Evolutionary conservation across 2,329 filamentous ascomycete genomes (phyloP).

Genomic region (Colletotrichum sansevieriae): DNA sequence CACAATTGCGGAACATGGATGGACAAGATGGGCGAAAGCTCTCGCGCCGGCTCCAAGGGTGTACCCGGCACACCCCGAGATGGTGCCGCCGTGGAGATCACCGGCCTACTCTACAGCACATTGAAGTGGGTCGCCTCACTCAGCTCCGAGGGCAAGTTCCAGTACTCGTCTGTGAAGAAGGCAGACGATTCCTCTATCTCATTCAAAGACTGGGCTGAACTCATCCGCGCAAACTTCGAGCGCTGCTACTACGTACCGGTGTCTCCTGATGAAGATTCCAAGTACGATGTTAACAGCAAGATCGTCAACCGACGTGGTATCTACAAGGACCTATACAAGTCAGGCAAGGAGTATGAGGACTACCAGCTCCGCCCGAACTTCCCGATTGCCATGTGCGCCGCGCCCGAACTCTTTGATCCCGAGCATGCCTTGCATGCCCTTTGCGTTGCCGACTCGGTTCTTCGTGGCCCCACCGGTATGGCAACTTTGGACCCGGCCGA

Average conservation of each 20-base stretch:
- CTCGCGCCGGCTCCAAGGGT: constrained; percentile 90
- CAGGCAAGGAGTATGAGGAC: constrained; percentile 96
- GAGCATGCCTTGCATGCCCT: constrained; percentile 84
- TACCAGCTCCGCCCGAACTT: constrained; percentile 97
- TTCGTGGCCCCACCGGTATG: constrained; percentile 93
- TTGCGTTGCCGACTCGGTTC: constrained; percentile 80
- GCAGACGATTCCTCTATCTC: constrained; percentile 72
- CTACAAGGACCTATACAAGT: constrained; percentile 97
- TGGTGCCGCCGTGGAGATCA: constrained; percentile 95
- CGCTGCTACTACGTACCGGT: constrained; percentile 89
- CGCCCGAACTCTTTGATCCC: constrained; percentile 86
- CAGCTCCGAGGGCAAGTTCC: constrained; percentile 76
- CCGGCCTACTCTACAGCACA: constrained; percentile 90
- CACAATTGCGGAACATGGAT: constrained; percentile 98
- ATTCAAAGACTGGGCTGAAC: constrained; percentile 82
- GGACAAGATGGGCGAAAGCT: constrained; percentile 99
- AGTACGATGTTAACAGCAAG: constrained; percentile 83
- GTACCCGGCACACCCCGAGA: constrained; percentile 96
- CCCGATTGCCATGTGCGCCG: constrained; percentile 94
- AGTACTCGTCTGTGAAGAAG: constrained; percentile 79
- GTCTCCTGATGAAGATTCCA: constrained; percentile 75
- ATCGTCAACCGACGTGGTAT: constrained; percentile 93
- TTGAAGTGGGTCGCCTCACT: constrained; percentile 83
- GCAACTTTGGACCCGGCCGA: constrained; percentile 94
- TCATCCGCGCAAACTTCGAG: constrained; percentile 90